Base-by-base conservation (phyloP, 2,329 filamentous ascomycete genomes). In the Ascochyta clinopodiicola region DNA sequence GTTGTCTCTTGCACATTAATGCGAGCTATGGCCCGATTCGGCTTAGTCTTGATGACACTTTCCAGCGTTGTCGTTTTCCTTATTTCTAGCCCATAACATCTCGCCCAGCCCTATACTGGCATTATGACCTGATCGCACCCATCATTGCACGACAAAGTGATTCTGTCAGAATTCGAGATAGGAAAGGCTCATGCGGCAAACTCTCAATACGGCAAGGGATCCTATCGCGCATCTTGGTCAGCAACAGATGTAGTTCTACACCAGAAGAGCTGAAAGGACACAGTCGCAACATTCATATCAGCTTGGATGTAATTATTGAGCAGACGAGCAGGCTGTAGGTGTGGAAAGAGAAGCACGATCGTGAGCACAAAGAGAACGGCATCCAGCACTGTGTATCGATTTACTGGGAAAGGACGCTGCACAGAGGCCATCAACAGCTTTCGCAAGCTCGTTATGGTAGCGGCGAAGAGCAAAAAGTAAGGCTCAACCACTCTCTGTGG, bases 271-370 rank as follows among this genome's bases (percentile, higher is more conserved):
- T 22, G 63, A 10, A 66, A 68, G 24, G 60, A 68, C 17, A 59
- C 34, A 12, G 55, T 59, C 6, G 65, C 66, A 62, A 60, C 51
- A 22, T 34, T 65, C 6, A 59, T 65, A 12, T 64, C 40, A 58
- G 63, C 32, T 60, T 72, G 17, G 64, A 71, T 39, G 71, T 68
- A 31, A 72, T 66, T 35, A 71, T 72, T 6, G 61, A 66, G 42
- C 57, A 74, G 29, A 64, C 7, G 61, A 66, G 42, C 57, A 74
- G 29, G 65, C 70, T 2, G 24, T 43, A 8, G 59, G 62, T 17
- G 70, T 65, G 40, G 71, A 71, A 51, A 54, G 25, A 68, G 74
- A 25, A 71, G 68, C 37, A 67, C 66, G 0, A 65, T 58, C 29
- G 74, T 74, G 73, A 71, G 65, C n/a, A n/a, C 3, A 58, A 58